Base-by-base conservation (phyloP, 345 rosid species). In the Populus ilicifolia region DNA sequence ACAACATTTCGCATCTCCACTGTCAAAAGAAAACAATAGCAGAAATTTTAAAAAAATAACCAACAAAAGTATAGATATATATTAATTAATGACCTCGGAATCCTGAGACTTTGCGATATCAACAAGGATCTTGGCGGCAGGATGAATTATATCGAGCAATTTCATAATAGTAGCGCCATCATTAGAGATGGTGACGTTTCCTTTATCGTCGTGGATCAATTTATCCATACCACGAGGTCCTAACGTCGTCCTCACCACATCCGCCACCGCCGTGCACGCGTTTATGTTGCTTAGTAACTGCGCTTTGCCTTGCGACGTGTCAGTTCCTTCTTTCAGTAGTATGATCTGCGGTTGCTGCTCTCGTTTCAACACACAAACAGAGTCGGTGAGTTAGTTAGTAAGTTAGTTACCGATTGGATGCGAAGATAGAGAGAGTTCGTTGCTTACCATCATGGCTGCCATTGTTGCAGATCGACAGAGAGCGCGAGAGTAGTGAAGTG, bases 161-260 rank as follows among this genome's bases (percentile, higher is more conserved):
- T 96, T 96, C 98, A 94, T 94, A 67, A 96, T 96, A 36, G 99
- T 94, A 44, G 99, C 99, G 5, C 98, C 99, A 71, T 96, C 99
- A 82, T 96, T 94, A 10, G 99, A 96, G 71, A 96, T 92, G 82
- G 99, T 96, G 77, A 96, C 98, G 25, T 43, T 74, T 11, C 98
- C 99, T 79, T 94, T 94, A 77, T 92, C 96, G 80, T 94, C 99
- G 74, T 96, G 99, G 82, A 96, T 96, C 77, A 96, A 90, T 82
- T 96, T 96, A 84, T 94, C 99, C 99, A 96, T 94, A 5, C 99
- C 99, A 52, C 98, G 87, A 1, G 98, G 99, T 0, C 99, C 99
- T 20, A 96, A 92, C 21, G 99, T 96, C 71, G 98, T 92, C 75
- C 99, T 87, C 43, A 94, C 90, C 13, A 89, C 88, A 74, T 96